Base-by-base conservation (phyloP, 306 rosid genomes). In the Pyrus bretschneideri region DNA sequence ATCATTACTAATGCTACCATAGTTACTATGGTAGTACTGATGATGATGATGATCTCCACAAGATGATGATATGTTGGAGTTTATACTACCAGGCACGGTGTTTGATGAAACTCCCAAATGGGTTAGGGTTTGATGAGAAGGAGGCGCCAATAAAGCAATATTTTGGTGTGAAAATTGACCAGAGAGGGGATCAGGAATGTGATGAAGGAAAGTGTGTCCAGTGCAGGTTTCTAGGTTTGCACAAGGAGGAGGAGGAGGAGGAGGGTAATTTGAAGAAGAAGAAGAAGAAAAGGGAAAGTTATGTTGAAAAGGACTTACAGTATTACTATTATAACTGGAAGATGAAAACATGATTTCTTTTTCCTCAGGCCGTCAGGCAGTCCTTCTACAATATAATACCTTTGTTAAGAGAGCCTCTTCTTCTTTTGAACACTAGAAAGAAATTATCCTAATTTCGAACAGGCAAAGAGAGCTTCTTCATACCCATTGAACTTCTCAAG, bases 341-440 rank as follows among this genome's bases (percentile, higher is more conserved):
- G 90, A 84, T 80, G 96, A 84, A 81, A 87, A 87, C 98, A 93
- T 93, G 67, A n/a, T 79, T 75, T 62, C 23, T 62, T 30, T 5
- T 57, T 49, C 54, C 54, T 15, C 54, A 1, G 54, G 19, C 54
- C 5, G 54, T 49, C 8, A 4, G 21, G 19, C 54, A 49, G 54
- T 57, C 5, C 25, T 10, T n/a, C 4, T 27, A 35, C 27, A 11
- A 40, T 19, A 19, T 1, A 49, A 9, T 66, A 35, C 13, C 29
- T 42, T 13, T 12, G 35, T 27, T 61, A 61, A 27, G 55, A 4
- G 8, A 49, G 54, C 55, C 55, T 49, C 55, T 6, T 15, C 54
- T 49, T 49, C 55, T 49, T 49, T 49, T 15, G 21, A 49, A 49
- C 54, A 49, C 55, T 5, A 6, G 19, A 49, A 45, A 49, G 21